These are phyloP conservation scores for Firmiana major DNA, from an alignment of 345 rosid genomes.

Conservation along the genomic window DNA sequence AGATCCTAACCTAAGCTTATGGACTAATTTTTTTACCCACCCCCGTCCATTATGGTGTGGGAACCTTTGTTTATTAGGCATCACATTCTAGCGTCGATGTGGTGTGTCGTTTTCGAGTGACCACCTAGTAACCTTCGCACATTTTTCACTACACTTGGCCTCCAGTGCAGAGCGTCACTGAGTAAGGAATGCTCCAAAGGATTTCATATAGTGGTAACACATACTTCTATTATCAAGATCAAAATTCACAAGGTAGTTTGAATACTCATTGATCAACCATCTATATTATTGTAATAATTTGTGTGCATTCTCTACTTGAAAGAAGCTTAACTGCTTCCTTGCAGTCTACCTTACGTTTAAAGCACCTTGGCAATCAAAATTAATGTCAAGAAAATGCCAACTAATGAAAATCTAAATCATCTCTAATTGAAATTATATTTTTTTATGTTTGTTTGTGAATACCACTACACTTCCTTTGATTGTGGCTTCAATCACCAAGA, in stretches of 20 bases:
- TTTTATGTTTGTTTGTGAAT: not conserved
- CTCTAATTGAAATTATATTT: not conserved
- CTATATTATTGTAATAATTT: not conserved
- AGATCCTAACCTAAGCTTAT: no score
- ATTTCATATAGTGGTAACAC: no score
- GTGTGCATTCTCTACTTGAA: not conserved
- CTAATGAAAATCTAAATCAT: not conserved
- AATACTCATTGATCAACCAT: not conserved
- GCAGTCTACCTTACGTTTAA: not conserved
- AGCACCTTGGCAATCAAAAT: not conserved
- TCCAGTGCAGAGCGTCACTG: no score
- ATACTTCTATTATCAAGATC: conserved; percentile 2
- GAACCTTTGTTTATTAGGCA: no score
- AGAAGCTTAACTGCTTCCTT: not conserved
- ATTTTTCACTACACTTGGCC: no score
- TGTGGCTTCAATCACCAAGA: not conserved
- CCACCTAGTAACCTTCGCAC: no score
- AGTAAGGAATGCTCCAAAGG: no score
- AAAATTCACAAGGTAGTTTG: not conserved
- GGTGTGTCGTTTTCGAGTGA: no score
- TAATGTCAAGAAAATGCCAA: conserved; percentile 6
- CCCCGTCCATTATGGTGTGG: no score
- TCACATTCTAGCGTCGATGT: no score
- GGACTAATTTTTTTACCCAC: no score
- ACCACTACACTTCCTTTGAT: not conserved